Conservation (phyloP, 805 yeast genomes). For the Metschnikowia peoriensis region DNA sequence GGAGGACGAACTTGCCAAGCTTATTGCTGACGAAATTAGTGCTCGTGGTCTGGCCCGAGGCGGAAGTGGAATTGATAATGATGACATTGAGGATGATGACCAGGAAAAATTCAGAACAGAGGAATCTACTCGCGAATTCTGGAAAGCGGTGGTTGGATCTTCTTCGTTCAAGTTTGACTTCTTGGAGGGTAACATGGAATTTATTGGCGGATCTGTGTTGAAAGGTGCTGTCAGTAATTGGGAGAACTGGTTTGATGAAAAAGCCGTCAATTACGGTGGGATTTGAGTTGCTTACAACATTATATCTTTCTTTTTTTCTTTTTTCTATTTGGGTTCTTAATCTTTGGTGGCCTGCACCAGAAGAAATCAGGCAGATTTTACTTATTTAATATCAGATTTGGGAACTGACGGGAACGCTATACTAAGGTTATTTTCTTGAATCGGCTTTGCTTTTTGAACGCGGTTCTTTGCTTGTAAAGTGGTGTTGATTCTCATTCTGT, state of each 20-base stretch:
- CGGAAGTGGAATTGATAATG: slow-evolving; percentile 40
- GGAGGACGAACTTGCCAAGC: slow-evolving; percentile 60
- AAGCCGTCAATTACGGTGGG: slow-evolving; percentile 52
- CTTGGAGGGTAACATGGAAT: slow-evolving; percentile 71
- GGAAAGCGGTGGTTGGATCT: slow-evolving; percentile 38
- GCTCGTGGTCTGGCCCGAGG: slow-evolving; percentile 23
- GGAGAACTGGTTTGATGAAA: slow-evolving; percentile 79
- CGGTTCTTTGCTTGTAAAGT: slow-evolving; percentile 4
- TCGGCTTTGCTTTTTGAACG: not conserved
- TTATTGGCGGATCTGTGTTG: slow-evolving; percentile 69
- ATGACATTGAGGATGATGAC: slow-evolving; percentile 29
- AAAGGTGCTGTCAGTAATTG: slow-evolving; percentile 55
- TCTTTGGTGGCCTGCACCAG: not conserved
- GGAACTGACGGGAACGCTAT: slow-evolving; percentile 4
- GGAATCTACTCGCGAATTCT: slow-evolving; percentile 47
- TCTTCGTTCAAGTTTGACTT: slow-evolving; percentile 57
- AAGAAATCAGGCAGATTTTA: no score
- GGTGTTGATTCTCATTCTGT: slow-evolving; percentile 37
- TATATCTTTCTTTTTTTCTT: not conserved
- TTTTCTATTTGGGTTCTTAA: not conserved
- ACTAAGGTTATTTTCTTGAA: not conserved
- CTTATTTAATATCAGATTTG: not conserved
- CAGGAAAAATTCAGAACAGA: slow-evolving; percentile 25
- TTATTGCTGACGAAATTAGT: slow-evolving; percentile 46
- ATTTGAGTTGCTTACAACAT: slow-evolving; percentile 1